A percentile compares a stretch with the other conserved stretches of the same genome.
These are phyloP conservation scores for Pseudozyma hubeiensis DNA, from an alignment of 1,284 basidiomycete genomes.

Conservation along the genomic window DNA sequence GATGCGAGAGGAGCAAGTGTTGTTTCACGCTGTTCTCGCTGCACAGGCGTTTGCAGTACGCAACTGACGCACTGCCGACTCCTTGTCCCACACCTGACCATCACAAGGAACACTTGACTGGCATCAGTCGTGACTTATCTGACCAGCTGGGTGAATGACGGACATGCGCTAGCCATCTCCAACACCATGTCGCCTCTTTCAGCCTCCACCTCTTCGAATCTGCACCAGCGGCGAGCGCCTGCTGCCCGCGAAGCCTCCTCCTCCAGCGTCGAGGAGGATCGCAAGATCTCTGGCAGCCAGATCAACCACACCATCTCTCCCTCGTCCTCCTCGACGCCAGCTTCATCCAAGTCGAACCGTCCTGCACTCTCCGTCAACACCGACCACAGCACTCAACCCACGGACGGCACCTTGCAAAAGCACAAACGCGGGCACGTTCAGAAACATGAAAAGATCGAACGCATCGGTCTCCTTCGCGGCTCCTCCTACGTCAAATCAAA, in stretches of 20 bases:
- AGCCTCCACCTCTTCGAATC: constrained; percentile 5
- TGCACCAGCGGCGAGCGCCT: constrained; percentile 30
- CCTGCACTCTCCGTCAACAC: constrained; percentile 19
- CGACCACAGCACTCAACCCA: background rate
- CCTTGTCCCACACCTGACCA: no score
- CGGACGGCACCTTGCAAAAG: constrained; percentile 2
- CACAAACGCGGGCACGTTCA: constrained; percentile 37
- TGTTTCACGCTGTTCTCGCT: no score
- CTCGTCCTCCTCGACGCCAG: background rate
- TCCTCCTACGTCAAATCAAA: constrained; percentile 39
- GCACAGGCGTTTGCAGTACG: no score
- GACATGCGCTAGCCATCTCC: no score
- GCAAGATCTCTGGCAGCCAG: constrained; percentile 42
- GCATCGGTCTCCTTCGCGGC: constrained; percentile 48
- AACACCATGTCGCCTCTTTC: constrained; percentile 17
- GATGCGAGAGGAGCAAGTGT: no score
- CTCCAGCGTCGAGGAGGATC: constrained; percentile 47
- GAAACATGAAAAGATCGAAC: constrained; percentile 46
- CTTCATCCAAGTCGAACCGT: background rate
- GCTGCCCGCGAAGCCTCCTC: constrained; percentile 34
- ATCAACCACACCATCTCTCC: background rate
- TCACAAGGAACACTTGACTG: no score
- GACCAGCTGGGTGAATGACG: no score
- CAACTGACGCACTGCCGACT: no score
- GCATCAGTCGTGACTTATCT: no score